phyloP scores from a whole-genome alignment of 2,329 filamentous ascomycete species.

The Trichoderma endophyticum region DNA sequence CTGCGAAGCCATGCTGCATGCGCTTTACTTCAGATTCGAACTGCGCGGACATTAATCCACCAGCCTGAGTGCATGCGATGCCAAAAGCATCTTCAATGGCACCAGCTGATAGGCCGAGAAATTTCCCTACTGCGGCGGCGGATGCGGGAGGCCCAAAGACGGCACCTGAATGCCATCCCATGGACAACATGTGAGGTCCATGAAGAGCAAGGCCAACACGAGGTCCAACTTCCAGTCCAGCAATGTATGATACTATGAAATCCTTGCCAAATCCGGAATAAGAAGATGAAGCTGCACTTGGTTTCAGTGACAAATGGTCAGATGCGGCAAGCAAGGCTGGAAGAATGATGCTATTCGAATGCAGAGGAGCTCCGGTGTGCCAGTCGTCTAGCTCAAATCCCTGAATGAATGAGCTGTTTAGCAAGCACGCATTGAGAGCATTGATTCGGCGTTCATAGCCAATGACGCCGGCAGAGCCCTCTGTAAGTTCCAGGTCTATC shows the following conservation, averaged over 20 bases:
- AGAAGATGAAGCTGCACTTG: background rate
- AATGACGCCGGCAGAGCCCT: conserved; percentile 26
- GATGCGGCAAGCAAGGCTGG: conserved; percentile 39
- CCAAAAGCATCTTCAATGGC: conserved; percentile 36
- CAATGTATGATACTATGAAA: conserved; percentile 36
- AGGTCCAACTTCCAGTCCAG: conserved; percentile 41
- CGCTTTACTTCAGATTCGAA: conserved; percentile 43
- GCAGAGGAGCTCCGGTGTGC: conserved; percentile 39
- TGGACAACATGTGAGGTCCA: conserved; percentile 36
- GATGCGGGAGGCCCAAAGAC: conserved; percentile 38
- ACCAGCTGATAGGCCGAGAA: conserved; percentile 30
- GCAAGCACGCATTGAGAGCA: conserved; percentile 37
- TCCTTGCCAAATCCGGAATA: conserved; percentile 24
- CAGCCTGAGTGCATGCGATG: conserved; percentile 39
- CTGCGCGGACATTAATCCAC: conserved; percentile 41
- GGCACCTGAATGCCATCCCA: conserved; percentile 41
- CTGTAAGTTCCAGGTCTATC: conserved; percentile 31
- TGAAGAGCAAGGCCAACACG: conserved; percentile 37
- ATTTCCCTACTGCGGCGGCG: conserved; percentile 31
- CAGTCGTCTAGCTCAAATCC: conserved; percentile 44
- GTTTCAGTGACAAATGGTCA: conserved; percentile 17
- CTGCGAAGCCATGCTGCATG: conserved; percentile 46
- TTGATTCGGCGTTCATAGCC: conserved; percentile 31
- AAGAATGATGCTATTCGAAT: conserved; percentile 37
- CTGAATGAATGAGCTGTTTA: conserved; percentile 44